Base-by-base conservation (phyloP, 164 flowering plant genomes). In the Macadamia tetraphylla region DNA sequence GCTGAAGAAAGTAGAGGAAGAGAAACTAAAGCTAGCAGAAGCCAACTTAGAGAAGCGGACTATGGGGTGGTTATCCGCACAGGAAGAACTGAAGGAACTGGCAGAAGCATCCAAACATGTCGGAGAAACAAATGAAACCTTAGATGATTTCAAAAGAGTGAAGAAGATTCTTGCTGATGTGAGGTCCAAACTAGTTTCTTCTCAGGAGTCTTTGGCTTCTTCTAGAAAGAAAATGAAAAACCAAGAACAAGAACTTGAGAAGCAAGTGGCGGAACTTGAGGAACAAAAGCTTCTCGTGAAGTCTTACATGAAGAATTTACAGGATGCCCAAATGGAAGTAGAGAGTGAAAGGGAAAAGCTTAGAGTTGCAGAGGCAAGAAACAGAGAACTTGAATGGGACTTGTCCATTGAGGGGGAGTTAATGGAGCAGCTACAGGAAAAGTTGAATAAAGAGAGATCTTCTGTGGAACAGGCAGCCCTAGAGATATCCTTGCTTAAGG, bases 121-220 rank as follows among this genome's bases (percentile, higher is more conserved):
- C 63, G 65, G 66, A 17, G 83, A 81, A 71, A 73, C 81, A 64
- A 79, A 78, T 76, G 77, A 77, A 69, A 76, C 87, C 29, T 13
- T 83, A 64, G 76, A 81, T 60, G 91, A 83, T 52, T 87, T 91
- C 61, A 75, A 70, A 64, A 84, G 86, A 69, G 90, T 89, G 72
- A 87, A 77, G 73, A 81, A 67, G 67, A 89, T 94, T 75, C 89
- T 94, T 65, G 67, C 73, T 64, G 87, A 83, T 74, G 90, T 91
- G 75, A 88, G 87, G 78, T 79, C 86, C 62, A 94, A 88, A 76
- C 75, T 94, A 73, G 81, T 88, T 71, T 79, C 83, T 66, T 83
- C 90, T 35, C 92, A 89, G 73, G 82, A 85, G 71, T 84, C 86
- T 67, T 75, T 94, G 66, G 78, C 83, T 44, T 80, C 81, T n/a